Conservation (phyloP, 495 filamentous ascomycete species). For the Niebla homalea region DNA sequence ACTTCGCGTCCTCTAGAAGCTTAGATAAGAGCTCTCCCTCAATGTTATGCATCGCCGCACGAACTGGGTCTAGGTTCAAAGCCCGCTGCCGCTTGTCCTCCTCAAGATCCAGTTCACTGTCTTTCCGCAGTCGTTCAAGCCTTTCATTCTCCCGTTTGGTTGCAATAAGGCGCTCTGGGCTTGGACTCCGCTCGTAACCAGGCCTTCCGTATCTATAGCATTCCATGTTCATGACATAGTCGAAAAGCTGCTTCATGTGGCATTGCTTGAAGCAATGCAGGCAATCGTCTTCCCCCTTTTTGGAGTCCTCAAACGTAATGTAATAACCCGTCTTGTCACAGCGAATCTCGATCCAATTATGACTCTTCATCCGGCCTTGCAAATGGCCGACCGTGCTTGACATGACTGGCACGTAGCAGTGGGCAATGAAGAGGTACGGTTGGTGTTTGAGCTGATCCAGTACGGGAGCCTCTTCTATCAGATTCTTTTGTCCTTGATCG, state of each 20-base stretch:
- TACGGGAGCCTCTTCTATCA: constrained; percentile 49
- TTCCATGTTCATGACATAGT: constrained; percentile 86
- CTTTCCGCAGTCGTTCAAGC: constrained; percentile 42
- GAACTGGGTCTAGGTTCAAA: constrained; percentile 71
- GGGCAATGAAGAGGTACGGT: constrained; percentile 86
- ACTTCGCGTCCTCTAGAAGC: constrained; percentile 72
- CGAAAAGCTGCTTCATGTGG: constrained; percentile 71
- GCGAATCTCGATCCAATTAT: constrained; percentile 60
- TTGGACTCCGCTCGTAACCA: constrained; percentile 49
- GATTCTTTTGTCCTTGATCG: constrained; percentile 33
- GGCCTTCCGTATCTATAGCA: constrained; percentile 58
- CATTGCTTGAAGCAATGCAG: constrained; percentile 59
- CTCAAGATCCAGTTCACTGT: constrained; percentile 65
- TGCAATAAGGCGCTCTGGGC: constrained; percentile 35
- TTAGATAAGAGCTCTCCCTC: constrained; percentile 71
- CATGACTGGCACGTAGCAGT: constrained; percentile 79
- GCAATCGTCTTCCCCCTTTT: constrained; percentile 63
- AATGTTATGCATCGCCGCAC: constrained; percentile 63
- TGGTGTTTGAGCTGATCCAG: constrained; percentile 56
- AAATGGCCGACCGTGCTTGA: constrained; percentile 71
- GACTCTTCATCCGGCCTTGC: constrained; percentile 70
- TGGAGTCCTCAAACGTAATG: constrained; percentile 68
- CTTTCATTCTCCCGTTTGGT: constrained; percentile 45
- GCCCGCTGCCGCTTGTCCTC: constrained; percentile 78
- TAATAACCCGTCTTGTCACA: constrained; percentile 81